These are phyloP conservation scores for Raddia distichophylla DNA, from an alignment of 176 grass and related monocot species.

Conservation along the genomic window DNA sequence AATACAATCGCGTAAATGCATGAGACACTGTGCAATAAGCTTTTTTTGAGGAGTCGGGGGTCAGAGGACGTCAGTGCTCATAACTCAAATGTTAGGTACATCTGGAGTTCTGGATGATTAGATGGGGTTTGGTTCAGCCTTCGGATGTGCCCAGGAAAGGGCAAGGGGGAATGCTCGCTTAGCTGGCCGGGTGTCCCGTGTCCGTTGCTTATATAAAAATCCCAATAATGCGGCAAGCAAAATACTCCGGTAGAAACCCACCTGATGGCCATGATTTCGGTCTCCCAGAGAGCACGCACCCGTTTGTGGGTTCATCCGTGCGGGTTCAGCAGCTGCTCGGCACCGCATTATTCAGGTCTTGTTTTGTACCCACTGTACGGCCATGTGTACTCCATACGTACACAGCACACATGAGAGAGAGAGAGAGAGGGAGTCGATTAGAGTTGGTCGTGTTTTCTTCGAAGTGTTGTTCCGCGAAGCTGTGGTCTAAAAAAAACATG, in stretches of 20 bases:
- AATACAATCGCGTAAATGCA: no score
- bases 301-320: slow-evolving; percentile 4
- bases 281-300: slow-evolving; percentile 16
- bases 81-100: neutral
- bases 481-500: neutral
- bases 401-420: neutral
- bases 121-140: neutral
- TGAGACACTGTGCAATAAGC: no score
- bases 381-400: slow-evolving; percentile 1
- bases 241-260: slow-evolving; percentile 9
- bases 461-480: neutral
- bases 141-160: slow-evolving; percentile 16
- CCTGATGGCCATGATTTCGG: slow-evolving; percentile 40
- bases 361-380: slow-evolving; percentile 37
- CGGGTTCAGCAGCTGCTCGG: neutral
- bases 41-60: neutral
- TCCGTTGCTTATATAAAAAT: neutral
- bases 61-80: slow-evolving; percentile 23
- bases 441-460: neutral
- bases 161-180: slow-evolving; percentile 33
- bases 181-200: neutral
- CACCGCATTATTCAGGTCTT: slow-evolving; percentile 8
- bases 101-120: neutral
- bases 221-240: slow-evolving; percentile 34
- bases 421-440: neutral